Conservation (phyloP, 148 eudicot species). For the Rhododendron ovatum region DNA sequence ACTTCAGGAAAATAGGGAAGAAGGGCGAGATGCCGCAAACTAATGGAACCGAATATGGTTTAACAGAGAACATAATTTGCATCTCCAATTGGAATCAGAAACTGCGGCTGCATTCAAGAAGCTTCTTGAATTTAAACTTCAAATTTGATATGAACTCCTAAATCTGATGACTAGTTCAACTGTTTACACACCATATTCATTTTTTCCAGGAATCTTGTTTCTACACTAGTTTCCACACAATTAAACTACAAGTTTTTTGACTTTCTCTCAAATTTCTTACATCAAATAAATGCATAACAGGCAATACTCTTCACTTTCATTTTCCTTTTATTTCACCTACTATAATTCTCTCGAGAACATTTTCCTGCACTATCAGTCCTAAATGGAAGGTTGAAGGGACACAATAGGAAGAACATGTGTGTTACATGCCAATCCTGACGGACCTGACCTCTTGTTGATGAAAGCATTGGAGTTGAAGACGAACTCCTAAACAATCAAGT, state of each 20-base stretch:
- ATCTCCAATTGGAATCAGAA: neutral
- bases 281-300: too few relatives aligned
- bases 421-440: neutral
- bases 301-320: too few relatives aligned
- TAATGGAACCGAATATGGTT: neutral
- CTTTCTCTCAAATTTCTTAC: too few relatives aligned
- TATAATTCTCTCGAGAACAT: too few relatives aligned
- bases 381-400: neutral
- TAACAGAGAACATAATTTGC: neutral
- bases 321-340: too few relatives aligned
- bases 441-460: neutral
- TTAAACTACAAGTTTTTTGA: too few relatives aligned
- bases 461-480: neutral
- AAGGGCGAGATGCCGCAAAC: neutral
- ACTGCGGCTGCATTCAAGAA: neutral
- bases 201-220: too few relatives aligned
- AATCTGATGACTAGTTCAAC: neutral
- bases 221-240: too few relatives aligned
- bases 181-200: neutral
- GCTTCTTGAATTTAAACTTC: neutral
- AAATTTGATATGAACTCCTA: neutral
- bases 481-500: neutral
- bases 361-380: neutral
- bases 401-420: neutral
- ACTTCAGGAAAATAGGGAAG: constrained; percentile 9